Evolutionary conservation across 2,329 filamentous ascomycete species (phyloP).

Genomic region (Cladosporium sp.): DNA sequence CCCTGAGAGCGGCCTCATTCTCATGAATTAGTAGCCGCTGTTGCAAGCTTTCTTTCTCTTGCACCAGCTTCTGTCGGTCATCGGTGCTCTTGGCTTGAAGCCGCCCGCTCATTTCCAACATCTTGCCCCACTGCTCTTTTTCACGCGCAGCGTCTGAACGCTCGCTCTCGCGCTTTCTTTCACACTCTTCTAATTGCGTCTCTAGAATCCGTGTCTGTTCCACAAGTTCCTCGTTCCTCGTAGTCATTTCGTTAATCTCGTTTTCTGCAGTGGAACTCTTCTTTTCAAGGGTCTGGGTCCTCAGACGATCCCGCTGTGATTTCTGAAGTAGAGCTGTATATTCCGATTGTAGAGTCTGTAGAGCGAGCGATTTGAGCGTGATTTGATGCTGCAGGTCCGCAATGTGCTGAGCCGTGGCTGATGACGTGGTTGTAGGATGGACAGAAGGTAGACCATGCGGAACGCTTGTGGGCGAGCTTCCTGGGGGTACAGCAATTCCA

Average conservation of each 20-base stretch:
- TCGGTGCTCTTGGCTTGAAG: conserved; percentile 42
- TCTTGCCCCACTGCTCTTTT: conserved; percentile 48
- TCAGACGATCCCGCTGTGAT: conserved; percentile 47
- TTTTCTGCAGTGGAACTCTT: conserved; percentile 49
- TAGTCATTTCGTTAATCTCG: conserved; percentile 49
- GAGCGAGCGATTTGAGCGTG: conserved; percentile 49
- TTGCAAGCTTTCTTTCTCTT: conserved; percentile 35
- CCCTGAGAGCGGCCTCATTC: neutral
- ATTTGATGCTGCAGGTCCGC: conserved; percentile 53
- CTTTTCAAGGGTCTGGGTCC: conserved; percentile 47
- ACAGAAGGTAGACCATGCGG: conserved; percentile 20
- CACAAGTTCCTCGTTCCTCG: conserved; percentile 48
- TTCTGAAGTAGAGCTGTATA: conserved; percentile 51
- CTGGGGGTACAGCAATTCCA: neutral
- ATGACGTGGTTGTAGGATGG: conserved; percentile 23
- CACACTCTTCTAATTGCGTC: conserved; percentile 45
- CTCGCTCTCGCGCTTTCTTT: conserved; percentile 45
- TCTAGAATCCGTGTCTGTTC: conserved; percentile 47
- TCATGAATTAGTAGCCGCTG: neutral
- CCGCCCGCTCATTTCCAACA: conserved; percentile 47
- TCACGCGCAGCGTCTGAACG: conserved; percentile 40
- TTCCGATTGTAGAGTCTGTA: conserved; percentile 52
- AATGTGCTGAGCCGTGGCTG: conserved; percentile 35
- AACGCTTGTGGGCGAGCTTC: conserved; percentile 18
- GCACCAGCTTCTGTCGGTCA: conserved; percentile 40